Evolutionary conservation across 2,329 filamentous ascomycete genomes (phyloP).

Genomic region (Botrytis medusae): DNA sequence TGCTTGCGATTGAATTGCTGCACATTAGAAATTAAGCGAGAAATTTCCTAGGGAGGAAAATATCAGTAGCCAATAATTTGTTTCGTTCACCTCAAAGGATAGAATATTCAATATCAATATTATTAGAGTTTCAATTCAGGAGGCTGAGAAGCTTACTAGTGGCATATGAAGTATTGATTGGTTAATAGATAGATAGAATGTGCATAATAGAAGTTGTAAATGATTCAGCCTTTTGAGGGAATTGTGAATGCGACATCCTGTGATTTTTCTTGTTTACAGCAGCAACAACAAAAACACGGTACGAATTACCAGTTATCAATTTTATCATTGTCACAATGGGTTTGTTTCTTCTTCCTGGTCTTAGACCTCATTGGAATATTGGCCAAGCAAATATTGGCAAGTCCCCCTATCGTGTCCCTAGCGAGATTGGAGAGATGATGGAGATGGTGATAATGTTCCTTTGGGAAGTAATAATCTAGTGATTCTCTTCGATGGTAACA

Average conservation of each 20-base stretch:
- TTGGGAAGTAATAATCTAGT: not conserved
- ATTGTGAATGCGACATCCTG: not conserved
- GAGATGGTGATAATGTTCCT: not conserved
- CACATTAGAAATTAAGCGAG: not conserved
- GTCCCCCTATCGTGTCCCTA: not conserved
- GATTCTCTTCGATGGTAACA: not conserved
- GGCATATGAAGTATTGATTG: not conserved
- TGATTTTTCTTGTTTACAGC: not conserved
- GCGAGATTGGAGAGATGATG: not conserved
- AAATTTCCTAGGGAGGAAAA: not conserved
- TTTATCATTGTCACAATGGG: not conserved
- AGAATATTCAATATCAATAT: not conserved
- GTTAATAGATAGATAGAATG: not conserved
- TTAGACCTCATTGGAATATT: not conserved
- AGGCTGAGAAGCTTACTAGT: not conserved
- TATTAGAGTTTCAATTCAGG: not conserved
- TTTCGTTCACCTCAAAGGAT: not conserved
- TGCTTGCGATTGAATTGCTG: not conserved
- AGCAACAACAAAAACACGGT: not conserved
- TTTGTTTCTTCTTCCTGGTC: not conserved
- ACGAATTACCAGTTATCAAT: too few relatives aligned
- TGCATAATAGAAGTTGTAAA: not conserved
- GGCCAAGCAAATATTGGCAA: not conserved
- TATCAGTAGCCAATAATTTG: not conserved
- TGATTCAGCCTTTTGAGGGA: not conserved